Evolutionary conservation across 148 eudicot genomes (phyloP).

Genomic region (Tetragonia tetragonoides): DNA sequence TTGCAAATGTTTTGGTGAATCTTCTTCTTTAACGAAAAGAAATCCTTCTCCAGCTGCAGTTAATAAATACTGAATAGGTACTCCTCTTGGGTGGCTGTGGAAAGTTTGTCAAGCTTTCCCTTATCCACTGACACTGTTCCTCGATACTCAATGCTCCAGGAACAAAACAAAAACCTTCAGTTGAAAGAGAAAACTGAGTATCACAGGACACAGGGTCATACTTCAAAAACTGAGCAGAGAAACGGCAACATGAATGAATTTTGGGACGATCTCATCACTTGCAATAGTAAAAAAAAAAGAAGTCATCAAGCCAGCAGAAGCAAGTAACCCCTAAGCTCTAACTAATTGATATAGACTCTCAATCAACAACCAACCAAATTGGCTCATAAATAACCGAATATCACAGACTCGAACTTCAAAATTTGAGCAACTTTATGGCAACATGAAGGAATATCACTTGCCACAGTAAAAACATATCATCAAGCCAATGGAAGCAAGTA

Average conservation of each 20-base stretch:
- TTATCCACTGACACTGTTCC: conserved; percentile 79
- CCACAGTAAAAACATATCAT: neutral
- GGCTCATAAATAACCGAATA: too few species aligned
- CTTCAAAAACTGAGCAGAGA: neutral
- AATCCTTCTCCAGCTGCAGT: conserved; percentile 50
- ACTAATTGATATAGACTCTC: too few species aligned
- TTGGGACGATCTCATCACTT: neutral
- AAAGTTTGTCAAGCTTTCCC: conserved; percentile 73
- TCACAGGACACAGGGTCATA: neutral
- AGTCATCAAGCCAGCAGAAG: too few species aligned
- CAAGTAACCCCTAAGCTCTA: too few species aligned
- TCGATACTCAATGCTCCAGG: conserved; percentile 71
- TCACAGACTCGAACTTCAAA: too few species aligned
- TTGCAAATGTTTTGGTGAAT: conserved; percentile 24
- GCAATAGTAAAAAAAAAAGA: neutral
- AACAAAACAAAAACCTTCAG: conserved; percentile 74
- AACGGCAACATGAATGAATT: neutral
- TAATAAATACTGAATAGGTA: conserved; percentile 65
- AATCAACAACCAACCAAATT: too few species aligned
- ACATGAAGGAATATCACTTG: neutral
- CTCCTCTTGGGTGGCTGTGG: conserved; percentile 95
- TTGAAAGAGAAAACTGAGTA: conserved; percentile 11
- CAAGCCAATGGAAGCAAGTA: too few species aligned
- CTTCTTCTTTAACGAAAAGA: conserved; percentile 50
- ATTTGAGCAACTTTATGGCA: too few species aligned